A percentile compares a stretch with the other conserved stretches of the same genome.
Evolutionary conservation across 805 yeast genomes (phyloP).

Genomic region (Yamadazyma olivae): DNA sequence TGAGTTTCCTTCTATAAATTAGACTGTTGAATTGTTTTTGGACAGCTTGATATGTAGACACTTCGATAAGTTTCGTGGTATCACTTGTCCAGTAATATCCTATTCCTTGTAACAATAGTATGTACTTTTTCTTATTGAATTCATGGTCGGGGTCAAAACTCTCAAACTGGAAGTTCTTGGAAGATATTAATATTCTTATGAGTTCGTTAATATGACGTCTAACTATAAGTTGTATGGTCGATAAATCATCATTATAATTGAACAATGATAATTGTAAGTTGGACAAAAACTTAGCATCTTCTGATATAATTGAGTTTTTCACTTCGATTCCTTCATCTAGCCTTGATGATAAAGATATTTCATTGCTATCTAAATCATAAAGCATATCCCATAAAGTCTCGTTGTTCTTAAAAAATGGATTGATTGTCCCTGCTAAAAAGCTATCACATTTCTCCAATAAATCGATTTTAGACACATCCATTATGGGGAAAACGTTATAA

Average conservation of each 20-base stretch:
- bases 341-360: conserved; percentile 21
- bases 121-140: conserved; percentile 7
- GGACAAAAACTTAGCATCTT: conserved; percentile 44
- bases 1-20: conserved; percentile 27
- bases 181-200: conserved; percentile 33
- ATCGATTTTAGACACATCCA: conserved; percentile 60
- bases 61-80: conserved; percentile 35
- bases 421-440: conserved; percentile 65
- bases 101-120: conserved; percentile 37
- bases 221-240: conserved; percentile 42
- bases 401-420: conserved; percentile 57
- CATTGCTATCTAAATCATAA: conserved; percentile 56
- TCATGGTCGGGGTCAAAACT: background rate
- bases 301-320: conserved; percentile 38
- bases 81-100: conserved; percentile 45
- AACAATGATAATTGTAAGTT: conserved; percentile 40
- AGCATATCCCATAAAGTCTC: conserved; percentile 57
- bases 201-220: conserved; percentile 45
- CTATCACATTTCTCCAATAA: conserved; percentile 37
- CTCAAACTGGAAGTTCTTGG: conserved; percentile 30
- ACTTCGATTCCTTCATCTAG: conserved; percentile 13
- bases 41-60: conserved; percentile 39
- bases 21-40: conserved; percentile 33
- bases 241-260: conserved; percentile 44
- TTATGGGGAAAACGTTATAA: conserved; percentile 51